Evolutionary conservation across 352 stramenopile species (phyloP), one percentile per base, ranked within the genome.

Genomic region (Hyaloperonospora brassicae): DNA sequence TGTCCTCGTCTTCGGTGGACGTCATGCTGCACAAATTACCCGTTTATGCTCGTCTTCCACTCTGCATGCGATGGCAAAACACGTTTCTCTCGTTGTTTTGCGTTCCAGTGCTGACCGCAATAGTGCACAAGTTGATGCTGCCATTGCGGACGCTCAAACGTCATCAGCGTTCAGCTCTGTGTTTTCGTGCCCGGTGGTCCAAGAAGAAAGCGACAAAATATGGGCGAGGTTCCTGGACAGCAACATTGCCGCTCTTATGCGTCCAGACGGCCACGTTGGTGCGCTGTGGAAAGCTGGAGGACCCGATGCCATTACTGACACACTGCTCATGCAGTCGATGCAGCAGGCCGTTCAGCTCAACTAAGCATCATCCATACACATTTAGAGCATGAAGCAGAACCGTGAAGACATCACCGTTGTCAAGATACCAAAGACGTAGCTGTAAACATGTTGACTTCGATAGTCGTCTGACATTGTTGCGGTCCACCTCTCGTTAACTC

Each of bases 181-280:
- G 31, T 39, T 72, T n/a, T 64, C 41, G 11, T 79, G 57, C 57
- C 48, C 60, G 42, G 43, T 78, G 35, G 23, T 62, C 6, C 40
- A 68, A 27, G 49, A 62, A 27, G 60, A 69, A n/a, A 54, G 21
- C n/a, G 59, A 47, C 23, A 53, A 66, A 7, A 50, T 70, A 40
- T 86, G 78, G 78, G 17, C 24, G 1, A 57, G 56, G 39, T 91
- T 91, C 41, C 55, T 61, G 8, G 1, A 38, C 8, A 52, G 42
- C 8, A 58, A 73, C 13, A 45, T 49, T 1, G 81, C 76, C 24
- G 67, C 72, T 30, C 68, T 95, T 22, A 60, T 95, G 17, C 83
- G 85, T 49, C 85, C 85, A 9, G 85, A 95, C 55, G 81, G 83
- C 30, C 83, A 93, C 52, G 57, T 95, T 36, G 82, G 72, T n/a